Percentiles rank a stretch among this genome's conserved stretches.
Conservation (phyloP, 139 green algal species). For the Astrephomene gubernaculifera region DNA sequence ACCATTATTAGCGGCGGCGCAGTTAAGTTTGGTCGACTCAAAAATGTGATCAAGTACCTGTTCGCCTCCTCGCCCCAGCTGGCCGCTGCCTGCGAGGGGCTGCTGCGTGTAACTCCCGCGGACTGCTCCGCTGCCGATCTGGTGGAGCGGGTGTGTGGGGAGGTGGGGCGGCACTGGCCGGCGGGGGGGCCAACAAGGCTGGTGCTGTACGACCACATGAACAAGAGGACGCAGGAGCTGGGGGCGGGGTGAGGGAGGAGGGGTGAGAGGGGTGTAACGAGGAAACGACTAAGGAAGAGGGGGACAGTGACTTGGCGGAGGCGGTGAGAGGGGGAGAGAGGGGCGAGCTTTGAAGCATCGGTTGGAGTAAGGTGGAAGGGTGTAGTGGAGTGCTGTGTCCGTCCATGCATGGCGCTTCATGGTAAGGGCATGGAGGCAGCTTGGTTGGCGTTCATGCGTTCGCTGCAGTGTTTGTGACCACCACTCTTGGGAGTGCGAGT, state of each 20-base stretch:
- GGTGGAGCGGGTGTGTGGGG: slow-evolving; percentile 32
- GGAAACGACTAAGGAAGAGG: too few relatives aligned
- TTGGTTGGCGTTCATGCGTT: too few relatives aligned
- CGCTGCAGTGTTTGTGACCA: too few relatives aligned
- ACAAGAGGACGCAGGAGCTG: not conserved
- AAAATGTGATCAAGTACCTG: slow-evolving; percentile 49
- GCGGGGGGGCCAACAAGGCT: not conserved
- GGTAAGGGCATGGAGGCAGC: too few relatives aligned
- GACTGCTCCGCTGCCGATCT: slow-evolving; percentile 3
- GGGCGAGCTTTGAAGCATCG: too few relatives aligned
- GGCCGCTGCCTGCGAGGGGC: not conserved
- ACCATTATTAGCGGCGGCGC: not conserved
- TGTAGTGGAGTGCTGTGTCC: too few relatives aligned
- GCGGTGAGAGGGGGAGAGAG: too few relatives aligned
- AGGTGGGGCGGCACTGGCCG: slow-evolving; percentile 32
- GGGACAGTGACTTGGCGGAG: too few relatives aligned
- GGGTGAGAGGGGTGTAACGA: too few relatives aligned
- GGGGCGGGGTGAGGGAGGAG: not conserved
- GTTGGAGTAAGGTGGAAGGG: too few relatives aligned
- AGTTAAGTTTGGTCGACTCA: not conserved
- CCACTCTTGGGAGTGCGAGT: too few relatives aligned
- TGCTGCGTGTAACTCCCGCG: slow-evolving; percentile 42
- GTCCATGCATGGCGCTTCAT: too few relatives aligned
- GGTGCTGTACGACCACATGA: slow-evolving; percentile 50
- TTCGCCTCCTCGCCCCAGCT: slow-evolving; percentile 45